A percentile compares a stretch with the other conserved stretches of the same genome.
Evolutionary conservation across 148 eudicot genomes (phyloP).

Genomic region (Fagopyrum esculentum): DNA sequence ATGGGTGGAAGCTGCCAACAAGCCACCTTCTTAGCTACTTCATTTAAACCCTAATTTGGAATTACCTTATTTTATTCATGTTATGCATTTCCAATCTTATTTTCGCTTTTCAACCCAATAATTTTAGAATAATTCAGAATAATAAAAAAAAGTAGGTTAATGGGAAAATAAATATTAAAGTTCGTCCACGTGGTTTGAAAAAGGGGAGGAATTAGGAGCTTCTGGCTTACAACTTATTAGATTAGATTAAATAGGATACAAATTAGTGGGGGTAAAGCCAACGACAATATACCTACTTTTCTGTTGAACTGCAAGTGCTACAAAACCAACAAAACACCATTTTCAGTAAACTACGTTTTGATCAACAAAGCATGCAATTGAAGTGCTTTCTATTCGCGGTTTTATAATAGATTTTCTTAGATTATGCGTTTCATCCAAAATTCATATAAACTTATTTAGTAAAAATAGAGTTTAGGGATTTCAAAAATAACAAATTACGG

Average conservation of each 20-base stretch:
- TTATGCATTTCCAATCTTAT: not conserved
- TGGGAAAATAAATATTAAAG: not conserved
- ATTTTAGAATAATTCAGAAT: no score
- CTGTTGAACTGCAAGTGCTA: constrained; percentile 16
- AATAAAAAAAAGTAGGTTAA: not conserved
- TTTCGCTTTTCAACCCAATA: not conserved
- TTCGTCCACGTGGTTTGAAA: constrained; percentile 1
- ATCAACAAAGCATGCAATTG: not conserved
- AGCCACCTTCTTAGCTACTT: constrained; percentile 6
- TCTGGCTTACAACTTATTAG: constrained; percentile 6
- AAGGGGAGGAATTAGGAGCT: constrained; percentile 11
- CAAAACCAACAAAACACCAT: not conserved
- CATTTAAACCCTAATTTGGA: not conserved
- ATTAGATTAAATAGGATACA: not conserved
- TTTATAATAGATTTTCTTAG: no score
- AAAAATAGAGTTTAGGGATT: no score
- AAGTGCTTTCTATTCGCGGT: not conserved
- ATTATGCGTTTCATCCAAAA: no score
- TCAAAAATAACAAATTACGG: no score
- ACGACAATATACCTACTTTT: constrained; percentile 15
- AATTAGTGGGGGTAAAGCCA: constrained; percentile 15
- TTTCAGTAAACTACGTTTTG: not conserved
- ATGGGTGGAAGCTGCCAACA: not conserved
- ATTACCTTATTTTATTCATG: not conserved
- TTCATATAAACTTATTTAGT: no score